Conservation (phyloP, 202 grass and related monocot genomes). For the Zizania palustris region DNA sequence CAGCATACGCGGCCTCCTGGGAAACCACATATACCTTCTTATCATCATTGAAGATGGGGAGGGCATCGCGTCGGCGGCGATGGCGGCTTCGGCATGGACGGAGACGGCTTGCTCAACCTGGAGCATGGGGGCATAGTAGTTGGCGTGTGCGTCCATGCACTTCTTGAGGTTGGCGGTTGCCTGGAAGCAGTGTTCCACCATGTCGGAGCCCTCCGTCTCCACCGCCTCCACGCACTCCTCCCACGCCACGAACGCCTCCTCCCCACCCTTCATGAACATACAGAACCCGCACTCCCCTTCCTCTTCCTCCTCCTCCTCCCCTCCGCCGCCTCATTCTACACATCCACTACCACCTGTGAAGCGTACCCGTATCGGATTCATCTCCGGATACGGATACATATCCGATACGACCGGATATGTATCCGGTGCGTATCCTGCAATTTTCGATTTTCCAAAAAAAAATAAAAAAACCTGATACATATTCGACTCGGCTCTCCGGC, state of each 20-base stretch:
- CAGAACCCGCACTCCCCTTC: slow-evolving; percentile 88
- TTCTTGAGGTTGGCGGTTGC: slow-evolving; percentile 63
- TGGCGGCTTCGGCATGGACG: slow-evolving; percentile 34
- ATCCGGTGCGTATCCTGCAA: too few species aligned
- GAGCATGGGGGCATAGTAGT: slow-evolving; percentile 76
- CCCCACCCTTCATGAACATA: slow-evolving; percentile 85
- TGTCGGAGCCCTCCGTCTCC: slow-evolving; percentile 41
- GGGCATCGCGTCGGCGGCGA: neutral
- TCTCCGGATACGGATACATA: too few species aligned
- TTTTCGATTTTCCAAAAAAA: too few species aligned
- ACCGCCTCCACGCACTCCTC: slow-evolving; percentile 68
- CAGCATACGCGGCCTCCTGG: neutral
- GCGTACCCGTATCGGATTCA: too few species aligned
- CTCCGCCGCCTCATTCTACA: neutral
- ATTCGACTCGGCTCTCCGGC: too few species aligned
- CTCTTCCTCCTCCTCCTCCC: slow-evolving; percentile 65
- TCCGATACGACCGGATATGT: too few species aligned
- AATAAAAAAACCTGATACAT: too few species aligned
- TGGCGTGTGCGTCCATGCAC: slow-evolving; percentile 87
- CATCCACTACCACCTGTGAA: neutral
- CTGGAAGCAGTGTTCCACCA: slow-evolving; percentile 65
- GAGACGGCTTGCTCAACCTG: slow-evolving; percentile 54
- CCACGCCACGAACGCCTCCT: slow-evolving; percentile 75
- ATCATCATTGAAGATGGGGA: neutral
- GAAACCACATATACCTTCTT: slow-evolving; percentile 18